phyloP scores from a whole-genome alignment of 441 rosid species.

The Lepidium campestre region DNA sequence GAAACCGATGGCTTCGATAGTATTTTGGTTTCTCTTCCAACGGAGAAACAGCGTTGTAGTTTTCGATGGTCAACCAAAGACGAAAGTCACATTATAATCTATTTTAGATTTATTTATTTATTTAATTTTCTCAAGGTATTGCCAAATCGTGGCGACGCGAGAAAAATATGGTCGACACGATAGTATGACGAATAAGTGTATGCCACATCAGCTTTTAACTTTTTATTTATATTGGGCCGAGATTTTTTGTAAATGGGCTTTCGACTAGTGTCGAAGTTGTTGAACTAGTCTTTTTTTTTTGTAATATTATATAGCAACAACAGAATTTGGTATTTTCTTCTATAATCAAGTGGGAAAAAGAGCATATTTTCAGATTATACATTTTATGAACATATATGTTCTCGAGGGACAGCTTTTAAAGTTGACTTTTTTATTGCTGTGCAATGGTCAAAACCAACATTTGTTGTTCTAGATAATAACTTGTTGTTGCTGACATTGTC shows the following conservation, averaged over 20 bases:
- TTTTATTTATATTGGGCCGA: conserved; percentile 8
- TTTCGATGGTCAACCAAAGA: conserved; percentile 24
- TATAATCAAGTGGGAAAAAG: too few species aligned
- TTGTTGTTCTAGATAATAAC: too few species aligned
- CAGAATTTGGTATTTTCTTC: too few species aligned
- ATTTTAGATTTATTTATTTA: background rate
- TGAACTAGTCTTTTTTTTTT: too few species aligned
- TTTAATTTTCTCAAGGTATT: background rate
- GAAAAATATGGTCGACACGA: conserved; percentile 21
- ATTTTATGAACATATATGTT: too few species aligned
- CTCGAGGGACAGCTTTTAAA: too few species aligned
- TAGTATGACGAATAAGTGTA: conserved; percentile 15
- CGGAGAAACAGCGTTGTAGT: conserved; percentile 20
- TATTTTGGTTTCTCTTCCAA: background rate
- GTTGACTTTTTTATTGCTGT: too few species aligned
- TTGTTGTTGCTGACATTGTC: too few species aligned
- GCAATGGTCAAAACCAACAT: too few species aligned
- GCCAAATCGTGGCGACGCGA: conserved; percentile 23
- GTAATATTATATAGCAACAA: too few species aligned
- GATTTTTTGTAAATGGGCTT: conserved; percentile 2
- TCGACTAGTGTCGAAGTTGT: too few species aligned
- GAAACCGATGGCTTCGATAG: conserved; percentile 13
- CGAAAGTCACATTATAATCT: conserved; percentile 14
- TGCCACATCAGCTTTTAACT: conserved; percentile 4
- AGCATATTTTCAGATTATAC: too few species aligned